Base-by-base conservation (phyloP, 208 protist genomes). In the Acanthamoeba castellanii region DNA sequence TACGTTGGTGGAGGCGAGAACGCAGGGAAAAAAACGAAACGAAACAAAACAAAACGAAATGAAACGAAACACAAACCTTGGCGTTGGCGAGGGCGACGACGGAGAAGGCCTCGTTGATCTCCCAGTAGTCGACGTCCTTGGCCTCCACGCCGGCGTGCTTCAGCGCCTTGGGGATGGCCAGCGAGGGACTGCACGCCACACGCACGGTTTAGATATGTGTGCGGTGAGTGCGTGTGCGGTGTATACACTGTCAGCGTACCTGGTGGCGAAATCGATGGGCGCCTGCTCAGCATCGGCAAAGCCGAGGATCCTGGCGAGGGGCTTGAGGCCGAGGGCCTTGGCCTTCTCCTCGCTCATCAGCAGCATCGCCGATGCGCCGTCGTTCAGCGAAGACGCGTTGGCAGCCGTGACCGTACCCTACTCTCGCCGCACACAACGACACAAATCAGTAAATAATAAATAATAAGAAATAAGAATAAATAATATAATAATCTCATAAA, bases 71-170 rank as follows among this genome's bases (percentile, higher is more conserved):
- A 30, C 7, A 76, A 59, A 98, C 97, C 92, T 98, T 98, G 61
- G 95, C 96, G 70, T 98, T 98, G 34, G 97, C 98, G n/a, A 99
- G 95, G 25, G 98, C 96, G 30, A 99, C 98, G 27, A 98, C 98
- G 52, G 98, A 97, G 96, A 99, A 99, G 68, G 99, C 99, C 97
- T 99, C 99, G 97, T 99, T 99, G 93, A 99, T 98, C 81, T 99
- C 99, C 95, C 96, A 99, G 81, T 97, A 98, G 96, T 98, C 97
- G 32, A 99, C 96, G 64, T 99, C 96, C 25, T 85, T 47, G 8
- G n/a, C 22, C 9, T 25, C 70, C 18, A 96, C 34, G 9, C 78
- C 74, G 20, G 92, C 92, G 37, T 92, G 6, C 52, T 95, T 91
- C 20, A 95, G 52, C 20, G 92, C 95, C 72, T 98, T 98, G 30